These are phyloP conservation scores for Cyclotella distinguenda DNA, from an alignment of 108 stramenopile genomes.

Conservation along the genomic window DNA sequence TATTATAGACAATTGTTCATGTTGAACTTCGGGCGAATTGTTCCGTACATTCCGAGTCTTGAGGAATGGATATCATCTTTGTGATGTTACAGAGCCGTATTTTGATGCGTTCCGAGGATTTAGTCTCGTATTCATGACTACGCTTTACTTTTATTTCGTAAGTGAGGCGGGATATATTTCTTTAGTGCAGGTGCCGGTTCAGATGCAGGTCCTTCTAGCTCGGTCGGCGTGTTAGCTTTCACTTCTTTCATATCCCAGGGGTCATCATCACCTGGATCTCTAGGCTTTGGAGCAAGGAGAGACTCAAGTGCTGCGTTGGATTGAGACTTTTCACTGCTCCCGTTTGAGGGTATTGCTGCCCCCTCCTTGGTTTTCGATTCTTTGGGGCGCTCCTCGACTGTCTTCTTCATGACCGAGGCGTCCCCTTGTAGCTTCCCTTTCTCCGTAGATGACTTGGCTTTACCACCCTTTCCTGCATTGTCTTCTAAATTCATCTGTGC, in stretches of 20 bases:
- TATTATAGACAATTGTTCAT: conserved; percentile 83
- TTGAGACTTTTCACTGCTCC: conserved; percentile 18
- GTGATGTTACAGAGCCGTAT: no score
- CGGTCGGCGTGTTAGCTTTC: conserved; percentile 22
- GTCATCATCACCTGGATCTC: not conserved
- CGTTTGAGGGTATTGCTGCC: not conserved
- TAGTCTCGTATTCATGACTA: not conserved
- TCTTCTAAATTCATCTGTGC: conserved; percentile 73
- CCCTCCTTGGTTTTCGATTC: conserved; percentile 25
- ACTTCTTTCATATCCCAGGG: conserved; percentile 26
- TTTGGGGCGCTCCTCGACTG: conserved; percentile 43
- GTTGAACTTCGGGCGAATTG: conserved; percentile 73
- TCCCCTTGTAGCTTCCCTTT: conserved; percentile 71
- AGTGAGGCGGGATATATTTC: conserved; percentile 84
- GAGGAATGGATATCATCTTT: conserved; percentile 41
- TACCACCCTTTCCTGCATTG: conserved; percentile 1
- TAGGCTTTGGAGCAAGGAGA: conserved; percentile 25
- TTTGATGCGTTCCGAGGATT: no score
- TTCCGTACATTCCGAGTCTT: conserved; percentile 58
- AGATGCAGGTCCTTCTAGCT: conserved; percentile 7
- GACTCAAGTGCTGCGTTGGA: conserved; percentile 17
- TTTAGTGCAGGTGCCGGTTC: conserved; percentile 12
- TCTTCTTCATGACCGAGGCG: conserved; percentile 69
- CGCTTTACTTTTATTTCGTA: conserved; percentile 50
- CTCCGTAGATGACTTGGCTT: conserved; percentile 9